Conservation (phyloP, 2,329 filamentous ascomycete species). For the Tothia fuscella region DNA sequence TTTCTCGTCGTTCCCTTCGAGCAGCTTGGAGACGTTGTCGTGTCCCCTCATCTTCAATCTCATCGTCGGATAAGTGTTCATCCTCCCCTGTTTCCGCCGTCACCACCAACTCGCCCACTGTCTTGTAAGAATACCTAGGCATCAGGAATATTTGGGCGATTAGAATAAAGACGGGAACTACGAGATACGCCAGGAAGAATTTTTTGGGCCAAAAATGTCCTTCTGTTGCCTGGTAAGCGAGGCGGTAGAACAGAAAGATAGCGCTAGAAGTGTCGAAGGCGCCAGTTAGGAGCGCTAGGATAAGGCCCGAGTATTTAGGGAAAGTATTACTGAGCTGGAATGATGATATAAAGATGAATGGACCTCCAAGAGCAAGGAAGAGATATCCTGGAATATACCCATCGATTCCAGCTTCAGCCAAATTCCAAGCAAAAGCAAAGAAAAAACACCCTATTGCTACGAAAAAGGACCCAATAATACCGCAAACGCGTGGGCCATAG, state of each 20-base stretch:
- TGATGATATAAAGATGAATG: slow-evolving; percentile 39
- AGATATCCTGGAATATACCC: slow-evolving; percentile 42
- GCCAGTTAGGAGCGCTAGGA: slow-evolving; percentile 38
- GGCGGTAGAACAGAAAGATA: slow-evolving; percentile 35
- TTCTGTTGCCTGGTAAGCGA: slow-evolving; percentile 33
- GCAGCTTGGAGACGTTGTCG: slow-evolving; percentile 39
- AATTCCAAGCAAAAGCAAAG: slow-evolving; percentile 53
- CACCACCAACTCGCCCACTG: slow-evolving; percentile 65
- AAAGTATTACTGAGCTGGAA: slow-evolving; percentile 41
- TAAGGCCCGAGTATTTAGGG: slow-evolving; percentile 36
- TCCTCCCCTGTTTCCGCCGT: slow-evolving; percentile 45
- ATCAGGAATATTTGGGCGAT: slow-evolving; percentile 34
- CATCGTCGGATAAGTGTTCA: slow-evolving; percentile 39
- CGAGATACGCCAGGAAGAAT: slow-evolving; percentile 38
- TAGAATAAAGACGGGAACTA: slow-evolving; percentile 35
- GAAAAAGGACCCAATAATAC: slow-evolving; percentile 57
- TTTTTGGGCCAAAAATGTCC: slow-evolving; percentile 32
- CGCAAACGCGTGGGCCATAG: slow-evolving; percentile 66
- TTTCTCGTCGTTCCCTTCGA: slow-evolving; percentile 48
- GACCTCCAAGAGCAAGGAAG: slow-evolving; percentile 37
- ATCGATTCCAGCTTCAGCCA: slow-evolving; percentile 49
- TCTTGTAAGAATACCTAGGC: slow-evolving; percentile 37
- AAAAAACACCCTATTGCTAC: slow-evolving; percentile 58
- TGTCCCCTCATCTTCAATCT: slow-evolving; percentile 36
- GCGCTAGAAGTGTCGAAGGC: slow-evolving; percentile 39